A percentile compares a stretch with the other conserved stretches of the same genome.
These are phyloP conservation scores for Salvia sclarea DNA, from an alignment of 305 asterid genomes.

Conservation along the genomic window DNA sequence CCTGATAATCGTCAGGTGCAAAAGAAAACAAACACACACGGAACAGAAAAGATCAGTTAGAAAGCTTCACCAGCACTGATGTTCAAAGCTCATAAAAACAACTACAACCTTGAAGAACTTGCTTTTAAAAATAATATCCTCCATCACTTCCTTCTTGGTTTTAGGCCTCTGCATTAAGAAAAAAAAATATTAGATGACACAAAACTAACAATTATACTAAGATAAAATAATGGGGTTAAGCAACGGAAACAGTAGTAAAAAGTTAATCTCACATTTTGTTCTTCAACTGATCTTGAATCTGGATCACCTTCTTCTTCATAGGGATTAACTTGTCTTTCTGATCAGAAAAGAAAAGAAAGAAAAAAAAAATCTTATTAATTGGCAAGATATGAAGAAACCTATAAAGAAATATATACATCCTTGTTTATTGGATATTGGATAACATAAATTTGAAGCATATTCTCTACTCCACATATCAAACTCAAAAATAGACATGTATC, in stretches of 20 bases:
- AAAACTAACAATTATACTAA: neutral
- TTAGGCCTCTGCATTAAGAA: constrained; percentile 68
- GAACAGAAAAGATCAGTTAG: constrained; percentile 17
- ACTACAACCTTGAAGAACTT: constrained; percentile 81
- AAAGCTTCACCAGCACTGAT: constrained; percentile 14
- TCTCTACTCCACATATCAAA: neutral
- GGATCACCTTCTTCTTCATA: constrained; percentile 44
- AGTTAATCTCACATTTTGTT: constrained; percentile 53
- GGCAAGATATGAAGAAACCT: constrained; percentile 12
- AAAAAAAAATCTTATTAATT: constrained; percentile 17
- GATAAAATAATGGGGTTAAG: constrained; percentile 18
- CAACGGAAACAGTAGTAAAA: constrained; percentile 13
- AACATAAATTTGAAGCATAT: neutral
- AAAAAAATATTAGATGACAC: neutral
- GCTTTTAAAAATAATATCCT: constrained; percentile 83
- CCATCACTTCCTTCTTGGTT: constrained; percentile 95
- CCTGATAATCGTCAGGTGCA: constrained; percentile 48
- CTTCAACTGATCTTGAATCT: constrained; percentile 36
- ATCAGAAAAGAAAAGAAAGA: constrained; percentile 29
- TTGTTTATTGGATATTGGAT: constrained; percentile 1
- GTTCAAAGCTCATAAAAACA: constrained; percentile 24
- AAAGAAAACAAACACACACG: neutral
- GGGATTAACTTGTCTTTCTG: constrained; percentile 49
- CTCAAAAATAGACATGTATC: constrained; percentile 4
- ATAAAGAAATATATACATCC: constrained; percentile 18